Conservation (phyloP, 2,329 filamentous ascomycete genomes). For the Immersiporthe knoxdaviesiana region DNA sequence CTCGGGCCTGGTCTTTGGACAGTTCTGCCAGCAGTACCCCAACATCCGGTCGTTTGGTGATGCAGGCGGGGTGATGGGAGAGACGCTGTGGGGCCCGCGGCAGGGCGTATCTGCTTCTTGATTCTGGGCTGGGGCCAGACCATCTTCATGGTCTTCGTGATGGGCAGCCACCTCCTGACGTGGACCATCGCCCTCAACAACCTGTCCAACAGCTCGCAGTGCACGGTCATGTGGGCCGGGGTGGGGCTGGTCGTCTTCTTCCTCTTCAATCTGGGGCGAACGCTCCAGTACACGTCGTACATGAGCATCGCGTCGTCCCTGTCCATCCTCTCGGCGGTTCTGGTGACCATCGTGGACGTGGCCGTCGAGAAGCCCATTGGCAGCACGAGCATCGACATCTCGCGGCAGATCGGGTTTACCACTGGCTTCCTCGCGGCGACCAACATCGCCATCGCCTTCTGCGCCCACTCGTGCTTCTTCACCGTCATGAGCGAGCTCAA, state of each 20-base stretch:
- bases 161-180: constrained; percentile 70
- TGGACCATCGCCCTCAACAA: constrained; percentile 70
- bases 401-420: constrained; percentile 48
- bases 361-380: constrained; percentile 50
- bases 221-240: constrained; percentile 67
- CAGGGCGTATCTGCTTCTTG: constrained; percentile 59
- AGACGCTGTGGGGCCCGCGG: constrained; percentile 40
- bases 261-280: constrained; percentile 62
- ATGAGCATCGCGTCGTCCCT: constrained; percentile 60
- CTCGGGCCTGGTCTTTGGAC: constrained; percentile 58
- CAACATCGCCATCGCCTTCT: constrained; percentile 70
- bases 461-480: constrained; percentile 71
- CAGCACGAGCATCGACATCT: constrained; percentile 38
- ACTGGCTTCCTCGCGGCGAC: constrained; percentile 60
- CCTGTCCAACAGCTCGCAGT: constrained; percentile 61
- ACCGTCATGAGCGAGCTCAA: constrained; percentile 67
- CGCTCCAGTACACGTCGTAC: constrained; percentile 64
- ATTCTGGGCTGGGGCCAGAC: constrained; percentile 62
- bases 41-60: constrained; percentile 70
- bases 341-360: constrained; percentile 66
- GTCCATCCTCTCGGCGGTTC: constrained; percentile 64
- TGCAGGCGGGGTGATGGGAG: constrained; percentile 60
- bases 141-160: constrained; percentile 68
- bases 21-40: constrained; percentile 72
- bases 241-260: constrained; percentile 62